Base-by-base conservation (phyloP, 257 asterid species). In the Solanum peruvianum region DNA sequence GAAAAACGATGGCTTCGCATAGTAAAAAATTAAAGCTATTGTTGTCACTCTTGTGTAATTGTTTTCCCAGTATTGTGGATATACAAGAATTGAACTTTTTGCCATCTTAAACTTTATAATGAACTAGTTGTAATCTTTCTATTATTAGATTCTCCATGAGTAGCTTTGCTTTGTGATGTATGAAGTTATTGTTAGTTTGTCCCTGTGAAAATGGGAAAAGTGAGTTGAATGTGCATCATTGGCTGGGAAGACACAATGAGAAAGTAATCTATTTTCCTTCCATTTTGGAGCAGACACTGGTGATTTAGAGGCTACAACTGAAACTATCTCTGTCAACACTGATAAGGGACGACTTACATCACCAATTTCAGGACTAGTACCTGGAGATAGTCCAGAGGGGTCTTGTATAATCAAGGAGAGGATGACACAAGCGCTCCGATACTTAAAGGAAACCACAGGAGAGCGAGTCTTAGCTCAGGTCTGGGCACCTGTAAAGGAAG, bases 401-500 rank as follows among this genome's bases (percentile, higher is more conserved):
- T 47, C 85, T 80, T 85, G 73, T 85, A 21, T 23, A 31, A 70
- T 85, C 56, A 88, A 85, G 82, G 71, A 69, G 42, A 85, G 88
- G 82, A 76, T 88, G 82, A 45, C 67, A 13, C 83, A 47, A 25
- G 83, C 86, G 16, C 81, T 88, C 23, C 33, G 86, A 13, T 62
- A 66, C 88, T 78, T 88, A 11, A 88, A 88, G 37, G 86, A 76
- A 39, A 64, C 83, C 8, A 47, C 73, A 16, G 31, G 15, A 71
- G 86, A 78, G 33, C 76, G 66, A 47, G 35, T 86, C 82, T 69
- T 88, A 44, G 87, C 87, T 56, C 90, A 88, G 85, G 84, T 88
- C 31, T 88, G 90, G 90, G 25, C 85, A 39, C 90, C 87, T 73
- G 87, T 86, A 35, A 88, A 83, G 21, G 78, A 25, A 2, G 82